phyloP scores from a whole-genome alignment of 495 filamentous ascomycete genomes.

The Xylaria castorea region DNA sequence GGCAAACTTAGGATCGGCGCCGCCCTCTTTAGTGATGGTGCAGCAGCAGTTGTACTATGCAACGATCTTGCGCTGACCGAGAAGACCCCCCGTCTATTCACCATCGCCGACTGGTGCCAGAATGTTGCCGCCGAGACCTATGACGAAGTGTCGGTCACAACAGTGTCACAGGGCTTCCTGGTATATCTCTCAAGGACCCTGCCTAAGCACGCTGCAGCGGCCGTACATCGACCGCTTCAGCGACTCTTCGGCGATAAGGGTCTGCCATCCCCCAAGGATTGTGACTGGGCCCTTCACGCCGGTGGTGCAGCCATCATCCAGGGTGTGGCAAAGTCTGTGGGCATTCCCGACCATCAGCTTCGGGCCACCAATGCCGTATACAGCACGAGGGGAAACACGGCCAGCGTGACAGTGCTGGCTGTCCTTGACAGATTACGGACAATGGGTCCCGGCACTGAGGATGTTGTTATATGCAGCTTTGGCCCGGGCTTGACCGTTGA shows the following conservation, averaged over 20 bases:
- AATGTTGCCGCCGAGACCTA: conserved; percentile 39
- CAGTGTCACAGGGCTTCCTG: conserved; percentile 40
- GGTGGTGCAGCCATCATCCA: conserved; percentile 56
- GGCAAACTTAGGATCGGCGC: conserved; percentile 45
- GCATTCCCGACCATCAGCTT: conserved; percentile 46
- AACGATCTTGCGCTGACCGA: conserved; percentile 39
- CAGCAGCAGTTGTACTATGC: conserved; percentile 53
- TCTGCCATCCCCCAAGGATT: conserved; percentile 31
- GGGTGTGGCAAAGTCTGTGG: conserved; percentile 43
- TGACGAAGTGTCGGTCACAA: conserved; percentile 39
- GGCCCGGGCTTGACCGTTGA: conserved; percentile 55
- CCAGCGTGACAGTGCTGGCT: conserved; percentile 39
- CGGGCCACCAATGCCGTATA: conserved; percentile 25
- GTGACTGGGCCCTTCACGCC: conserved; percentile 59
- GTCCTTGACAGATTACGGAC: conserved; percentile 50
- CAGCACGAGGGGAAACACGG: conserved; percentile 22
- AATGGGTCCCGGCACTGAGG: conserved; percentile 42
- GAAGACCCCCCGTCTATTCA: conserved; percentile 25
- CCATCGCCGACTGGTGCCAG: conserved; percentile 32
- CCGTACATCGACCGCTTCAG: conserved; percentile 28
- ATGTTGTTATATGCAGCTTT: conserved; percentile 53
- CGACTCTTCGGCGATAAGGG: conserved; percentile 23
- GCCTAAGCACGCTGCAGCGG: conserved; percentile 26
- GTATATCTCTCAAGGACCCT: conserved; percentile 23
- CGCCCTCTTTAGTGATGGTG: conserved; percentile 55